Conservation (phyloP, 768 basidiomycete genomes). For the Candolleomyces eurysporus region DNA sequence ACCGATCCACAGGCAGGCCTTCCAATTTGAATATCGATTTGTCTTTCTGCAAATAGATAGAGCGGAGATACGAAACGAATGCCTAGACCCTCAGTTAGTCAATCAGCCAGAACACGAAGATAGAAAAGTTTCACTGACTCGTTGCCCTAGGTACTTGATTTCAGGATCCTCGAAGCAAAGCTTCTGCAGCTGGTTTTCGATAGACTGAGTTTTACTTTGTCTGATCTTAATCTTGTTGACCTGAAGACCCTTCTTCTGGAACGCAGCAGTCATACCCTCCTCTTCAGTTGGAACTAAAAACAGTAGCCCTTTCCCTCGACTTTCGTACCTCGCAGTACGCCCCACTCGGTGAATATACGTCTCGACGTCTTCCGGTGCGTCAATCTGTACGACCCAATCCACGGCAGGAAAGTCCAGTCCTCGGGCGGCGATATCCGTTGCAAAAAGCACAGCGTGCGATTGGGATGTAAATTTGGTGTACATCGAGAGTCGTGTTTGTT, state of each 20-base stretch:
- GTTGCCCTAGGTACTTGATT: constrained; percentile 93
- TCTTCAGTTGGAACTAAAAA: constrained; percentile 90
- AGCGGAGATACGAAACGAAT: constrained; percentile 93
- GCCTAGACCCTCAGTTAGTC: constrained; percentile 48
- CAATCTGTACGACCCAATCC: constrained; percentile 95
- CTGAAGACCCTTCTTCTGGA: constrained; percentile 70
- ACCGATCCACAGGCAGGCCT: constrained; percentile 78
- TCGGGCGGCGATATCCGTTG: constrained; percentile 94
- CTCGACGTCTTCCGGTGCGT: constrained; percentile 95
- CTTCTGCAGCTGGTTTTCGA: constrained; percentile 87
- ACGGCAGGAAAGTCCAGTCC: constrained; percentile 96
- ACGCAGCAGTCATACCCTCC: constrained; percentile 76
- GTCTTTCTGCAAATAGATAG: constrained; percentile 90
- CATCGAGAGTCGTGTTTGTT: constrained; percentile 79
- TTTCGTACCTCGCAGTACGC: constrained; percentile 90
- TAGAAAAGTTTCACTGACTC: constrained; percentile 48
- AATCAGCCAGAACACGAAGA: constrained; percentile 1
- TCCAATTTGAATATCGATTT: constrained; percentile 88
- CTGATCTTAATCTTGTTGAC: constrained; percentile 84
- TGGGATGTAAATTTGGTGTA: constrained; percentile 82
- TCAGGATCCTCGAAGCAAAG: constrained; percentile 94
- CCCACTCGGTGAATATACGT: constrained; percentile 98
- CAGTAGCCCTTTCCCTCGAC: constrained; percentile 81
- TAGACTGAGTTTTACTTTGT: constrained; percentile 79
- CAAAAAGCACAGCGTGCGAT: constrained; percentile 84